Evolutionary conservation across 768 basidiomycete species (phyloP).

Genomic region (Kockovaella imperatae): DNA sequence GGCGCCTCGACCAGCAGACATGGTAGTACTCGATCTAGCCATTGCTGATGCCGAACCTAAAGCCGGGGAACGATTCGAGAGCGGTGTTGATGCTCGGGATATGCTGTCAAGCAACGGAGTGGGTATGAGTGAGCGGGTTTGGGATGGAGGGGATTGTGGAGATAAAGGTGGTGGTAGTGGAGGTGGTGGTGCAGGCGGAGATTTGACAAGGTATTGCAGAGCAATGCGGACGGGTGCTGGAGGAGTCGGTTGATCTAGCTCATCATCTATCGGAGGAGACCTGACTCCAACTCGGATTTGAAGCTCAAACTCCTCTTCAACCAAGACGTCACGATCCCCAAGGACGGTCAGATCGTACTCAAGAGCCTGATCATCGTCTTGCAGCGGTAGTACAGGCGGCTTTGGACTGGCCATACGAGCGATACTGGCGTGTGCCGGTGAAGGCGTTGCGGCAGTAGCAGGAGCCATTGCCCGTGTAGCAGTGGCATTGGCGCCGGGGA

Average conservation of each 20-base stretch:
- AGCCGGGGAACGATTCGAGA: no score
- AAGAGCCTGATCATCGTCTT: not conserved
- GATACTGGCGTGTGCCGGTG: no score
- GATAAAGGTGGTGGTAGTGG: not conserved
- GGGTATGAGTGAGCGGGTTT: not conserved
- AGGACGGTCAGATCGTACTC: conserved; percentile 27
- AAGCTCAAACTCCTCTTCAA: conserved; percentile 18
- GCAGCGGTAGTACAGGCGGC: conserved; percentile 2
- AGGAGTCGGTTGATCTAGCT: conserved; percentile 5
- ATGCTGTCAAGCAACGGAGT: not conserved
- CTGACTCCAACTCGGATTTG: conserved; percentile 14
- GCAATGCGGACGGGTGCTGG: conserved; percentile 13
- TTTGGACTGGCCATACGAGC: not conserved
- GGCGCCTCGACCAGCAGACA: not conserved
- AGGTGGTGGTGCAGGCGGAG: not conserved
- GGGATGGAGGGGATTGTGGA: conserved; percentile 3
- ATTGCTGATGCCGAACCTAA: not conserved
- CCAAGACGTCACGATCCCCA: conserved; percentile 9
- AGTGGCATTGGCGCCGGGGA: conserved; percentile 49
- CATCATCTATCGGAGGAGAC: conserved; percentile 2
- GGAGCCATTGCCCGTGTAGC: conserved; percentile 6
- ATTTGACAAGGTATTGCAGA: conserved; percentile 22
- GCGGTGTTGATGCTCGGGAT: not conserved
- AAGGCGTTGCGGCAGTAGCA: not conserved
- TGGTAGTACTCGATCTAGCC: not conserved